A percentile compares a stretch with the other conserved stretches of the same genome.
Conservation (phyloP, 345 rosid genomes). For the Populus alba region DNA sequence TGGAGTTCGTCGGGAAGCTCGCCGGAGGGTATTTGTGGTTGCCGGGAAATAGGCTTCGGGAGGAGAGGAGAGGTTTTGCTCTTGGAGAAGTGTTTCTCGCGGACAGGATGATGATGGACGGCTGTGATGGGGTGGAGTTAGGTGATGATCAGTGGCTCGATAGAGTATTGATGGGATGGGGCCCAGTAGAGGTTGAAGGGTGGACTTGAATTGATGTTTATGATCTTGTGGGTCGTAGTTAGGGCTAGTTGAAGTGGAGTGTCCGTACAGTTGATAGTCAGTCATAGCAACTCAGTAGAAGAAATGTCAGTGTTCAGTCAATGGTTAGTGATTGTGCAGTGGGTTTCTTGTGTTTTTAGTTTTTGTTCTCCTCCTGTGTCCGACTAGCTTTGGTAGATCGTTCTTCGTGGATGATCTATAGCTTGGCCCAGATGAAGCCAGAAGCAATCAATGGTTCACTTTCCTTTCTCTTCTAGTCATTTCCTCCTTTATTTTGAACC, state of each 20-base stretch:
- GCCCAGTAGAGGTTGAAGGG: constrained; percentile 26
- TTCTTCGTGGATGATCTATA: too few relatives aligned
- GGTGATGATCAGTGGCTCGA: constrained; percentile 41
- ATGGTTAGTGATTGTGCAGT: not conserved
- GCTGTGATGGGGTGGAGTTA: constrained; percentile 19
- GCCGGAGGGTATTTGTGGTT: not conserved
- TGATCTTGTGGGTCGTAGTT: not conserved
- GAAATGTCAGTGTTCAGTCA: too few relatives aligned
- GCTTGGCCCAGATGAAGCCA: too few relatives aligned
- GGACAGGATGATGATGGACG: constrained; percentile 13
- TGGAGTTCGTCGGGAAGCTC: constrained; percentile 17
- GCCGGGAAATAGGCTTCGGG: not conserved
- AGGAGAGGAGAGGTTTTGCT: not conserved
- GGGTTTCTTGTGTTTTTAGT: too few relatives aligned
- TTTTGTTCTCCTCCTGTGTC: too few relatives aligned
- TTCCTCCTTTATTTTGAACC: too few relatives aligned
- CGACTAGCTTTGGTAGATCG: too few relatives aligned
- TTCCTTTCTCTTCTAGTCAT: too few relatives aligned
- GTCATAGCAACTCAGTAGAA: not conserved
- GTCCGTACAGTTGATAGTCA: constrained; percentile 1
- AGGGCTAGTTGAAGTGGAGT: not conserved
- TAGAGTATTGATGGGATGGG: constrained; percentile 26
- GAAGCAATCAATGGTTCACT: too few relatives aligned
- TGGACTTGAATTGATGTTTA: constrained; percentile 13
- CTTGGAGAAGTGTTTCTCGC: not conserved